Base-by-base conservation (phyloP, 352 stramenopile genomes). In the Pythium aquatile region DNA sequence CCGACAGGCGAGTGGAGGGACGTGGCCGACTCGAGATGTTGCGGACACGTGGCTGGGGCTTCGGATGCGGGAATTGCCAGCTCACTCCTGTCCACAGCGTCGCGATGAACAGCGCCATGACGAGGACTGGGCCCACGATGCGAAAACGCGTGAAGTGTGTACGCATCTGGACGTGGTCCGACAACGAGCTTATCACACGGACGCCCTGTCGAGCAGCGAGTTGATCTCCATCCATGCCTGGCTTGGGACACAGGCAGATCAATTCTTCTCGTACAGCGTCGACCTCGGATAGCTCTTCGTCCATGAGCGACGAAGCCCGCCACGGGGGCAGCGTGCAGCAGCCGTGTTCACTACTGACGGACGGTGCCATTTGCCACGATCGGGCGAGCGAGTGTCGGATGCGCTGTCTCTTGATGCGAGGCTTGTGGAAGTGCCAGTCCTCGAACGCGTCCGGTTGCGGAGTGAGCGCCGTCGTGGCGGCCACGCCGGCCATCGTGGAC, bases 221-320 rank as follows among this genome's bases (percentile, higher is more conserved):
- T 29, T 63, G 58, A 1, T 48, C 58, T 0, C 52, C 60, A 14
- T 33, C 39, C 24, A 16, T 33, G 7, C 54, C 46, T 6, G 47
- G 8, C 55, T 72, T 72, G 11, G 65, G 65, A 14, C 65, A 72
- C 3, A 72, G 46, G 33, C 59, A 67, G 17, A 72, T 64, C n/a
- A 64, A 39, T 46, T 72, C 65, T 57, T 72, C 59, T n/a, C 40
- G 16, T 10, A 14, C 17, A 26, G 40, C 40, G 28, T 47, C 40
- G 40, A 47, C 16, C 3, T 9, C 9, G 37, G 40, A 26, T 3
- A 47, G 40, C 40, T 47, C 40, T 47, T 47, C 40, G 40, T 47
- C 40, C 40, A 20, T 17, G 8, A 17, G 37, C 10, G 37, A 5
- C 14, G 37, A 42, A 16, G 20, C 20, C 26, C 39, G 20, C 32